phyloP scores from a whole-genome alignment of 2,329 filamentous ascomycete species.

The Endoconidiophora laricicola region DNA sequence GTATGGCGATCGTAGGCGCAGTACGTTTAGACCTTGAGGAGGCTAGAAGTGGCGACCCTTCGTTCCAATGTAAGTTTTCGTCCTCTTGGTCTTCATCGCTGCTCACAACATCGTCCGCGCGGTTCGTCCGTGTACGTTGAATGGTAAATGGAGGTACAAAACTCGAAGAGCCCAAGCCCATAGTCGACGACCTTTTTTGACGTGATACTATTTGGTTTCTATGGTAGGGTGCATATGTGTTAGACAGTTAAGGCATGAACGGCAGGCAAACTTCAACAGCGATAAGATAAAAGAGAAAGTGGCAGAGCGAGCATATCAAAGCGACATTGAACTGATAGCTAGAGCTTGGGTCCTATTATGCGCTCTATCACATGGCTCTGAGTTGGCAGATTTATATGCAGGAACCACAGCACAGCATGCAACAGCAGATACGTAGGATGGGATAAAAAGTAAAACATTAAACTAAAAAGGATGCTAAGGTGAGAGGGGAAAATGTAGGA shows the following conservation, averaged over 20 bases:
- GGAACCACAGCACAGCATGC: background rate
- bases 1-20: conserved; percentile 16
- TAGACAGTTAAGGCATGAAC: background rate
- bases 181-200: conserved; percentile 41
- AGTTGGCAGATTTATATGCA: conserved; percentile 5
- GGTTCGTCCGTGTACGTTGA: conserved; percentile 14
- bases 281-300: background rate
- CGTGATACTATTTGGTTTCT: conserved; percentile 47
- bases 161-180: conserved; percentile 17
- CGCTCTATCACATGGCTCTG: conserved; percentile 4
- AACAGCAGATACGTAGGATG: background rate
- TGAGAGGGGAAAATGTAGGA: background rate
- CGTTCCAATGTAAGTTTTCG: conserved; percentile 27
- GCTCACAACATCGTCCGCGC: conserved; percentile 18
- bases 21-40: conserved; percentile 20
- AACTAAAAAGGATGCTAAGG: too few relatives aligned
- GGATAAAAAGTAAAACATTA: background rate
- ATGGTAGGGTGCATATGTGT: conserved; percentile 3
- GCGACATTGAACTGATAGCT: background rate
- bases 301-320: background rate
- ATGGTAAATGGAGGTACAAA: conserved; percentile 18
- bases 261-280: background rate
- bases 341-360: background rate
- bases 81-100: conserved; percentile 27
- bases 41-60: conserved; percentile 38